Percentiles rank a stretch among this genome's conserved stretches.
These are phyloP conservation scores for Plasmodium vinckei DNA, from an alignment of 169 alveolate genomes.

Conservation along the genomic window DNA sequence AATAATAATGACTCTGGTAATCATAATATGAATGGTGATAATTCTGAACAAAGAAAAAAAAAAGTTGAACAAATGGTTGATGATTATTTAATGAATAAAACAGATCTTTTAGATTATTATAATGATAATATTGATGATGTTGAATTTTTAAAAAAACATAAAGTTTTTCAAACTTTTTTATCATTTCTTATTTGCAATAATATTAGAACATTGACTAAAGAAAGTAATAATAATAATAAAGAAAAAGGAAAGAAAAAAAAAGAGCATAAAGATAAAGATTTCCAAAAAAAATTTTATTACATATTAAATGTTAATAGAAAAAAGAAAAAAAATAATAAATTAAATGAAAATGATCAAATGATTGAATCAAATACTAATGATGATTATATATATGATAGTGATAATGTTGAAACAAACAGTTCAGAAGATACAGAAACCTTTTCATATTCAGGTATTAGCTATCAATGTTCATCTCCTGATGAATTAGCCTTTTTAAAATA, in stretches of 20 bases:
- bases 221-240: constrained; percentile 19
- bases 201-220: constrained; percentile 79
- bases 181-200: constrained; percentile 85
- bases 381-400: not conserved
- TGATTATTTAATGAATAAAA: constrained; percentile 51
- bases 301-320: constrained; percentile 75
- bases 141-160: constrained; percentile 58
- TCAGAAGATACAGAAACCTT: constrained; percentile 66
- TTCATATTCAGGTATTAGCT: constrained; percentile 83
- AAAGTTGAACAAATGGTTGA: constrained; percentile 74
- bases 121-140: constrained; percentile 71
- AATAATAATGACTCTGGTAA: too few relatives aligned
- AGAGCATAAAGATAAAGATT: constrained; percentile 78
- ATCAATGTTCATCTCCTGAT: constrained; percentile 99
- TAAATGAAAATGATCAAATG: constrained; percentile 29
- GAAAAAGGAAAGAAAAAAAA: constrained; percentile 56
- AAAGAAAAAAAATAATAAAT: constrained; percentile 26
- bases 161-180: constrained; percentile 79
- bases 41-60: constrained; percentile 12
- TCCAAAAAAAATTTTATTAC: constrained; percentile 73
- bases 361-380: not conserved
- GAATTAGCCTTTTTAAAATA: constrained; percentile 98
- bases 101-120: constrained; percentile 51
- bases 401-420: constrained; percentile 33
- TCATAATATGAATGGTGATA: not conserved